Evolutionary conservation across 352 stramenopile species (phyloP), one percentile per base, ranked within the genome.

Genomic region (Plasmopara viticola): DNA sequence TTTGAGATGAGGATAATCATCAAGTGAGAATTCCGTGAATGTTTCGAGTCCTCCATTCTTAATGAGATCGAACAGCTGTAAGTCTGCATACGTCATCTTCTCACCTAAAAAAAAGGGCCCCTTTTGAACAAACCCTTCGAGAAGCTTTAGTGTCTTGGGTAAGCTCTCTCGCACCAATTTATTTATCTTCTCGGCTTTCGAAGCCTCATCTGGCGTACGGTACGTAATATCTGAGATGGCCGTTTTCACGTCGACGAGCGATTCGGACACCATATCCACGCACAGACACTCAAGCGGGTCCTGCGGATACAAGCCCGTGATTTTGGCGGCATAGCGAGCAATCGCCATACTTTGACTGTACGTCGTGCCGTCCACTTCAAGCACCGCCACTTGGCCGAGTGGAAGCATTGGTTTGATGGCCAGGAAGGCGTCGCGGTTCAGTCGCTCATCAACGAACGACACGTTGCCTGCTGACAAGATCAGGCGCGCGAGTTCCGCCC

Each of bases 311-410:
- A 92, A 39, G 0, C 78, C 79, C n/a, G 53, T 45, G 14, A 87
- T 42, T 29, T 74, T 72, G 20, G 68, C 76, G 2, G 74, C 74
- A 47, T 86, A 87, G 10, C 74, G 67, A 0, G 70, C 67, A 20
- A 87, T 74, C 13, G 75, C 76, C 48, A 85, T 68, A 20, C 66
- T 83, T 60, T 90, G 78, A 14, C 63, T 53, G 59, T 81, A 90
- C 15, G 52, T 66, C 6, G 30, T 65, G 35, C 67, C 66, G 39
- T 86, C 60, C 20, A 85, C 64, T 7, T 81, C 44, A 9, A 90
- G 49, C 13, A 71, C 58, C 1, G 74, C 74, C 7, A 90, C 38
- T 40, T 86, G 72, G 15, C 72, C 70, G 10, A 85, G 55, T 3
- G 77, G 75, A 1, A 88, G 56, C 43, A 44, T 61, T 9, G 70